Evolutionary conservation across 1,139 yeast species (phyloP).

Genomic region (Yamadazyma friedrichii): DNA sequence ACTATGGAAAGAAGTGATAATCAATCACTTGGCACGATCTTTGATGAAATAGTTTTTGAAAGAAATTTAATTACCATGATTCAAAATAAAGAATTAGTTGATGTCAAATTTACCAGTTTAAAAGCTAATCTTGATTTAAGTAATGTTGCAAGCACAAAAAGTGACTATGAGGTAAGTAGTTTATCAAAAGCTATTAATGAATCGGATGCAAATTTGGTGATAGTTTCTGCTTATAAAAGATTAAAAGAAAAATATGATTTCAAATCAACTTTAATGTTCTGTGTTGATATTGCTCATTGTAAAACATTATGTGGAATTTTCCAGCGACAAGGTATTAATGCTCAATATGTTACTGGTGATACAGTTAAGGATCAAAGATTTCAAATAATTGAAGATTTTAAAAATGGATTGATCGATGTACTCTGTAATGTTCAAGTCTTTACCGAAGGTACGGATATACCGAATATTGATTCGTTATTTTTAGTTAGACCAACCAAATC

Average conservation of each 20-base stretch:
- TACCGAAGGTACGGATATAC: slow-evolving; percentile 95
- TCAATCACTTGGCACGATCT: slow-evolving; percentile 52
- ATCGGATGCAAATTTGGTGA: slow-evolving; percentile 50
- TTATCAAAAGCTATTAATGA: slow-evolving; percentile 59
- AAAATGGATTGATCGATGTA: slow-evolving; percentile 62
- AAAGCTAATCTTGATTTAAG: slow-evolving; percentile 38
- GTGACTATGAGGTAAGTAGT: slow-evolving; percentile 56
- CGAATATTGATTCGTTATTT: slow-evolving; percentile 79
- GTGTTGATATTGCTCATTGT: slow-evolving; percentile 73
- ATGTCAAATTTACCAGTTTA: slow-evolving; percentile 64
- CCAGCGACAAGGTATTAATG: slow-evolving; percentile 59
- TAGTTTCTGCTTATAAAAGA: slow-evolving; percentile 57
- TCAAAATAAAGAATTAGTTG: slow-evolving; percentile 64
- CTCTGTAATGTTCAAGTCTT: slow-evolving; percentile 86
- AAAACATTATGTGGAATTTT: slow-evolving; percentile 53
- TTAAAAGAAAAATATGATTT: slow-evolving; percentile 36
- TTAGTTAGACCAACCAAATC: slow-evolving; percentile 84
- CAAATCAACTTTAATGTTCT: slow-evolving; percentile 72
- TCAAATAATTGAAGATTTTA: slow-evolving; percentile 56
- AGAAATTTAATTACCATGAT: slow-evolving; percentile 69
- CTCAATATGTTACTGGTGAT: slow-evolving; percentile 71
- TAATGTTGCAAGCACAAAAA: slow-evolving; percentile 28
- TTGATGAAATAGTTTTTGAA: slow-evolving; percentile 77
- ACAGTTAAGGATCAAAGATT: slow-evolving; percentile 57
- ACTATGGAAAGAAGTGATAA: slow-evolving; percentile 72